Percentiles rank a stretch among this genome's conserved stretches.
phyloP scores from a whole-genome alignment of 495 filamentous ascomycete genomes.

The Viridothelium virens region DNA sequence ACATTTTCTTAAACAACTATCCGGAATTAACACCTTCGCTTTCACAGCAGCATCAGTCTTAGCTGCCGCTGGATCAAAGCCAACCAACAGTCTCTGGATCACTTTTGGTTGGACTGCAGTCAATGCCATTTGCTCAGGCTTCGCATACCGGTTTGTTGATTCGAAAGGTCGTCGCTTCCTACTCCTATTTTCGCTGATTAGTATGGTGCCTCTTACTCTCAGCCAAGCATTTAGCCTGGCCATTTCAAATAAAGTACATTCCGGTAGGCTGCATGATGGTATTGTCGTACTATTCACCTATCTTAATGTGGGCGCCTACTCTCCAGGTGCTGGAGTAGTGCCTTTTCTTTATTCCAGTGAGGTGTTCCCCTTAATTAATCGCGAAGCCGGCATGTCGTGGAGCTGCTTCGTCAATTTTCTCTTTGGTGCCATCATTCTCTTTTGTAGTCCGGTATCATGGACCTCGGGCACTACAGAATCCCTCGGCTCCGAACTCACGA shows the following conservation, averaged over 20 bases:
- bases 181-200: conserved; percentile 17
- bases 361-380: conserved; percentile 11
- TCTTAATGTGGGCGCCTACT: conserved; percentile 24
- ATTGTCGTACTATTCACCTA: conserved; percentile 17
- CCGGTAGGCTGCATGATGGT: not conserved
- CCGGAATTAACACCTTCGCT: conserved; percentile 13
- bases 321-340: conserved; percentile 23
- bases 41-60: not conserved
- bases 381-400: conserved; percentile 4
- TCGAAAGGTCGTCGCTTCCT: conserved; percentile 24
- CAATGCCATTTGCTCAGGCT: conserved; percentile 19
- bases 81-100: conserved; percentile 32
- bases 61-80: not conserved
- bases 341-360: conserved; percentile 28
- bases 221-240: conserved; percentile 19
- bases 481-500: not conserved
- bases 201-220: conserved; percentile 23
- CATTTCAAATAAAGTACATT: not conserved
- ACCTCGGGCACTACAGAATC: not conserved
- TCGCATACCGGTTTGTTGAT: conserved; percentile 25
- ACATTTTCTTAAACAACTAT: conserved; percentile 3
- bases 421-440: not conserved
- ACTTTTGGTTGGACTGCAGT: not conserved
- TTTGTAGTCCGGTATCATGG: not conserved
- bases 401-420: conserved; percentile 6